Evolutionary conservation across 768 basidiomycete species (phyloP), one percentile per base, ranked within the genome.

Genomic region (Lentinula aciculospora): DNA sequence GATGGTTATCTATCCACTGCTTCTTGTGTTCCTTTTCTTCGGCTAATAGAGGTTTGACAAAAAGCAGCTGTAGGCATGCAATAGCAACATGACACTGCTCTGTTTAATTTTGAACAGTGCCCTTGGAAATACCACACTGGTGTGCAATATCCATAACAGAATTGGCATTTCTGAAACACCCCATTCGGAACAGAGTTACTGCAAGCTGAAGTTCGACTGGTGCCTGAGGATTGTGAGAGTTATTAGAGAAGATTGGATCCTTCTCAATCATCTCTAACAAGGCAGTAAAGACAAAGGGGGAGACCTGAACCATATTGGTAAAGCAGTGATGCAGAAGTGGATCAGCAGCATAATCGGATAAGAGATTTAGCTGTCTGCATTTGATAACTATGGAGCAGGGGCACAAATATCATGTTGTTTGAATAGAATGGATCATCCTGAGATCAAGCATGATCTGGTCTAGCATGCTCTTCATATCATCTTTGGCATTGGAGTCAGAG

Each of bases 1-100:
- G 15, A 32, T 67, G 67, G 1, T 67, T 9, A 32, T 72, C 72
- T 4, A 75, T 67, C 73, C 71, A 75, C 13, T 28, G 12, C 60
- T 75, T 74, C 45, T 74, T 71, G 0, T 19, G 39, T 37, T 72
- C 73, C 58, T 71, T 73, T 53, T 74, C 72, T 42, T 61, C 70
- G 4, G 59, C 23, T 31, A 68, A 69, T 1, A 70, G 59, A 0
- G 37, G 56, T 6, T 66, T 60, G 1, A 74, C 66, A 68, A 71
- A 72, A 0, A 48, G 53, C 32, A 71, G 64, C 60, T 73, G 70
- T 2, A 73, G 61, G 1, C 62, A 59, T 36, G 68, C 65, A 45
- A 76, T 27, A 10, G 48, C 48, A 8, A 8, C 31, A 32, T 31
- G 32, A n/a, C 29, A 31, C 0, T 66, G 64, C 3, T 67, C 44